Percentiles rank a stretch among this genome's conserved stretches.
Conservation (phyloP, 1,139 yeast species). For the Fermentozyma sake region DNA sequence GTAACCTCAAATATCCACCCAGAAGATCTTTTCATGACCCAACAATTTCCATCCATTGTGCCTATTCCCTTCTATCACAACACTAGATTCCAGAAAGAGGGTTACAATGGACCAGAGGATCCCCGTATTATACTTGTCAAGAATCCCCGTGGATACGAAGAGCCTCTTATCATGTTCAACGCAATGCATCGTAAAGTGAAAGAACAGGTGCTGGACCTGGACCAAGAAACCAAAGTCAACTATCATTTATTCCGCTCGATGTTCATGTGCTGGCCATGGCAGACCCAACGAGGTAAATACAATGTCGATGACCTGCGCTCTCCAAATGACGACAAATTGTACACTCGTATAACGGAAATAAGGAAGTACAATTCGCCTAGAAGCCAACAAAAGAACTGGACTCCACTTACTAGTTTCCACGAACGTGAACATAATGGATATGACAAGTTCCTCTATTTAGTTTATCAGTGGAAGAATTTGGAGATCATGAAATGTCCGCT, state of each 20-base stretch:
- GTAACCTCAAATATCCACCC: conserved; percentile 1
- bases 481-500: conserved; percentile 19
- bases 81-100: conserved; percentile 13
- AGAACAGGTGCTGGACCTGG: neutral
- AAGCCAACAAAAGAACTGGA: conserved; percentile 35
- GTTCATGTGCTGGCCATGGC: conserved; percentile 29
- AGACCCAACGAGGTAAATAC: conserved; percentile 29
- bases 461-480: conserved; percentile 31
- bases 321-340: conserved; percentile 15
- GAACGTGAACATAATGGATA: conserved; percentile 13
- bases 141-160: conserved; percentile 24
- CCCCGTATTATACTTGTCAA: conserved; percentile 28
- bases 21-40: neutral
- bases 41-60: conserved; percentile 23
- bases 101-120: conserved; percentile 37
- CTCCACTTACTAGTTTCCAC: conserved; percentile 27
- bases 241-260: conserved; percentile 13
- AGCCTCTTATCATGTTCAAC: conserved; percentile 29
- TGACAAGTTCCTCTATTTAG: conserved; percentile 24
- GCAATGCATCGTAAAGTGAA: conserved; percentile 17
- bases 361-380: neutral
- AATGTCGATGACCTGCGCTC: conserved; percentile 26
- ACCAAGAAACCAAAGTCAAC: conserved; percentile 1
- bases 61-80: conserved; percentile 25
- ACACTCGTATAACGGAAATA: conserved; percentile 2